Evolutionary conservation across 2,329 filamentous ascomycete genomes (phyloP), one percentile per base, ranked within the genome.

Genomic region (Lasiodiplodia hormozganensis): DNA sequence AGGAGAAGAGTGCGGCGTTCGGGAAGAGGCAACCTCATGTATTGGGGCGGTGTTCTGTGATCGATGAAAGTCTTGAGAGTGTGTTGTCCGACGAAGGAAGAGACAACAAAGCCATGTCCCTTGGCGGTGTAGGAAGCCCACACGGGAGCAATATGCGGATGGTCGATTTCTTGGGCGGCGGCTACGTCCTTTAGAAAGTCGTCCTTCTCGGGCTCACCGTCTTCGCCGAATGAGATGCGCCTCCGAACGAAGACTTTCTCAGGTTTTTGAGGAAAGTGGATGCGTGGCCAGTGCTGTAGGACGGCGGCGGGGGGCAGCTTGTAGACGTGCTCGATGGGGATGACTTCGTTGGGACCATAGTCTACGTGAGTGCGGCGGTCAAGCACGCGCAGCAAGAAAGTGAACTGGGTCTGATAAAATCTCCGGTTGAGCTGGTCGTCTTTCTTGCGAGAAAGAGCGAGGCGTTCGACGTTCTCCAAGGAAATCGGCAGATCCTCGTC

Each of bases 401-500:
- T 82, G 72, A 90, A 93, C 74, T 94, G 92, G 49, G 87, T 87
- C 53, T 87, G 83, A 76, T 89, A 91, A 76, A 94, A 93, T 72
- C 85, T 89, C 76, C 83, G 86, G 73, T 92, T 89, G n/a, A 91
- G 75, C 67, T 85, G 86, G 69, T 89, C 86, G 75, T 92, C 87
- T 62, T 84, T 85, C 28, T 83, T 79, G 25, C 85, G 83, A 0
- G 88, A 88, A 53, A 93, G 81, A 36, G 85, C 84, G 21, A 93
- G 84, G 57, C 86, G 86, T 72, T 86, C 85, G 56, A 93, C 85
- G 69, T 91, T 87, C 62, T 91, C 88, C 65, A 87, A 81, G 4
- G 88, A 83, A 58, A 94, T 84, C 5, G 92, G 92, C 52, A 94
- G 82, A 79, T 94, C 91, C 65, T 88, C 85, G 74, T 94, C 92